A percentile compares a stretch with the other conserved stretches of the same genome.
Conservation (phyloP, 768 basidiomycete species). For the Gyrodon lividus region DNA sequence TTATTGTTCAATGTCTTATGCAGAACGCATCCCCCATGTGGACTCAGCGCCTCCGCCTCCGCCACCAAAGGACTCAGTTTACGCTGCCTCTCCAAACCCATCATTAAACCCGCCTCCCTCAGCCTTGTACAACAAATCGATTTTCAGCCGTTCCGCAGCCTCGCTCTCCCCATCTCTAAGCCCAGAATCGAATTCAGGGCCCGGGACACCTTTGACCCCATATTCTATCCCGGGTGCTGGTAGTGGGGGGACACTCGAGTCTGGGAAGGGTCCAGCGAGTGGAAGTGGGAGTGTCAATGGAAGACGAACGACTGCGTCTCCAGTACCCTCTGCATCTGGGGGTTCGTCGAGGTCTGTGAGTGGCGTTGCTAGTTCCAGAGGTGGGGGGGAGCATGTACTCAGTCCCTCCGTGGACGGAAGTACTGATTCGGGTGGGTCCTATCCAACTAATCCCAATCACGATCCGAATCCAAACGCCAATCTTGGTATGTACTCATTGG, state of each 20-base stretch:
- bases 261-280: background rate
- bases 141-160: slow-evolving; percentile 43
- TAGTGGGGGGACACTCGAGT: slow-evolving; percentile 1
- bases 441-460: slow-evolving; percentile 7
- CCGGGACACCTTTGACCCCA: slow-evolving; percentile 22
- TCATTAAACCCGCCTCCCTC: slow-evolving; percentile 12
- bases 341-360: slow-evolving; percentile 17
- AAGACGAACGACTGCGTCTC: slow-evolving; percentile 10
- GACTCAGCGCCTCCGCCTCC: slow-evolving; percentile 39
- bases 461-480: slow-evolving; percentile 1
- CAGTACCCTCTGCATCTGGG: slow-evolving; percentile 18
- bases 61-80: slow-evolving; percentile 64
- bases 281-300: slow-evolving; percentile 4
- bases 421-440: slow-evolving; percentile 27
- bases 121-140: slow-evolving; percentile 28
- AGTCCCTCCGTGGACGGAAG: slow-evolving; percentile 23
- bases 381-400: slow-evolving; percentile 8
- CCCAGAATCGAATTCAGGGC: slow-evolving; percentile 15
- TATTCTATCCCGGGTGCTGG: background rate
- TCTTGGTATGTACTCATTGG: slow-evolving; percentile 10
- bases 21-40: background rate
- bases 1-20: background rate
- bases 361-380: background rate
- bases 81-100: slow-evolving; percentile 27
- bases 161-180: slow-evolving; percentile 44